Evolutionary conservation across 306 rosid genomes (phyloP).

Genomic region (Fragaria iinumae): DNA sequence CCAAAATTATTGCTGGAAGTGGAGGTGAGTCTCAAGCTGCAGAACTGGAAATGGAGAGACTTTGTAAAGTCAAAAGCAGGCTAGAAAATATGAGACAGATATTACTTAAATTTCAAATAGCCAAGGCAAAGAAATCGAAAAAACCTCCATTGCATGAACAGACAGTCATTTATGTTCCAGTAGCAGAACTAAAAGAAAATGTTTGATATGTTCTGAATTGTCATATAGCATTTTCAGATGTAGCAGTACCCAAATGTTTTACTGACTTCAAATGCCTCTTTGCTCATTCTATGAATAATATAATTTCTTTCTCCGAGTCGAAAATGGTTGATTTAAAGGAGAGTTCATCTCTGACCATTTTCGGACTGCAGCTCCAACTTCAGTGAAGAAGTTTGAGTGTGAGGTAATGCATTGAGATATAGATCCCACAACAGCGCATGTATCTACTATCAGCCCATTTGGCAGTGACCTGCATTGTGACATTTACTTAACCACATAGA

Average conservation of each 20-base stretch:
- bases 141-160: conserved; percentile 28
- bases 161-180: conserved; percentile 68
- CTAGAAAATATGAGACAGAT: conserved; percentile 50
- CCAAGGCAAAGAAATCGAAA: conserved; percentile 33
- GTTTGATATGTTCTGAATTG: conserved; percentile 25
- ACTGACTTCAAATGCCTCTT: not conserved
- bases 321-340: not conserved
- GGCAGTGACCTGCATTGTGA: too few species aligned
- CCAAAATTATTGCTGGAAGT: conserved; percentile 32
- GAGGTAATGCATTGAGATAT: not conserved
- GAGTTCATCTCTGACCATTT: not conserved
- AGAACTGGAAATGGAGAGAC: conserved; percentile 70
- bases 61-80: conserved; percentile 47
- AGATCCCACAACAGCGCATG: not conserved
- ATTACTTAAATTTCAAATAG: conserved; percentile 37
- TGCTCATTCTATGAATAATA: not conserved
- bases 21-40: conserved; percentile 46
- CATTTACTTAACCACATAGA: too few species aligned
- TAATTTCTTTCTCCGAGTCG: not conserved
- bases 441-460: not conserved
- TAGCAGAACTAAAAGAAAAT: conserved; percentile 71
- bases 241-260: not conserved
- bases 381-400: not conserved
- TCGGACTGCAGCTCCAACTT: not conserved
- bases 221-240: not conserved